Percentiles rank a stretch among this genome's conserved stretches.
phyloP scores from a whole-genome alignment of 1,139 yeast genomes.

The Nematodospora anomalae region DNA sequence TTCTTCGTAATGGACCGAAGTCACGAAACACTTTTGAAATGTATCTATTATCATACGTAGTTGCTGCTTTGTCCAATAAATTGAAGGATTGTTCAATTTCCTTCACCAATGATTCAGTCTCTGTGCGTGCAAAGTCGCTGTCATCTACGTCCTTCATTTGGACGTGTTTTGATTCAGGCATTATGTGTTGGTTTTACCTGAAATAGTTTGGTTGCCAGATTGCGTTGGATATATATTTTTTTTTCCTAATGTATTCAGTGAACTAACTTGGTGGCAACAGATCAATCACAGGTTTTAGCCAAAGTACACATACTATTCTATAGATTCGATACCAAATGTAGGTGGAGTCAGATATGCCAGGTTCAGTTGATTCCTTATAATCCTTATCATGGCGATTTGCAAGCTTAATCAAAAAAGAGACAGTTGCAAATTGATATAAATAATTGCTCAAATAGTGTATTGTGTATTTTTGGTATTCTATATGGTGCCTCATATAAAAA shows the following conservation, averaged over 20 bases:
- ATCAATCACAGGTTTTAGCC: background rate
- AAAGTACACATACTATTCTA: background rate
- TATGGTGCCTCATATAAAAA: too few species aligned
- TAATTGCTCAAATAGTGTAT: too few species aligned
- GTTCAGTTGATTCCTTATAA: too few species aligned
- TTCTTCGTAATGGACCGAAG: constrained; percentile 70
- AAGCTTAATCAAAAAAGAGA: too few species aligned
- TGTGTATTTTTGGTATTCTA: too few species aligned
- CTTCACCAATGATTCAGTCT: constrained; percentile 20
- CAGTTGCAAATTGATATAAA: too few species aligned
- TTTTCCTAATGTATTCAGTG: background rate
- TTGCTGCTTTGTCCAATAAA: constrained; percentile 67
- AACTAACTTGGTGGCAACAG: constrained; percentile 2
- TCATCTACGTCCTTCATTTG: constrained; percentile 30
- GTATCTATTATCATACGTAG: constrained; percentile 81
- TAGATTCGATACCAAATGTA: too few species aligned
- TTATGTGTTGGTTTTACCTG: constrained; percentile 4
- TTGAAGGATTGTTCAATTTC: constrained; percentile 56
- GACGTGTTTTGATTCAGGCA: constrained; percentile 21
- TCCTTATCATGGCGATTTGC: too few species aligned
- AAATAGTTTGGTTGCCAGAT: background rate
- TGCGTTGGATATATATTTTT: background rate
- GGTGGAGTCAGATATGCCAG: too few species aligned
- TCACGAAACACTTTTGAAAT: constrained; percentile 85
- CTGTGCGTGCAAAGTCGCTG: constrained; percentile 8